Percentiles rank a stretch among this genome's conserved stretches.
Conservation (phyloP, 495 filamentous ascomycete genomes). For the Aspergillus coremiiformis region DNA sequence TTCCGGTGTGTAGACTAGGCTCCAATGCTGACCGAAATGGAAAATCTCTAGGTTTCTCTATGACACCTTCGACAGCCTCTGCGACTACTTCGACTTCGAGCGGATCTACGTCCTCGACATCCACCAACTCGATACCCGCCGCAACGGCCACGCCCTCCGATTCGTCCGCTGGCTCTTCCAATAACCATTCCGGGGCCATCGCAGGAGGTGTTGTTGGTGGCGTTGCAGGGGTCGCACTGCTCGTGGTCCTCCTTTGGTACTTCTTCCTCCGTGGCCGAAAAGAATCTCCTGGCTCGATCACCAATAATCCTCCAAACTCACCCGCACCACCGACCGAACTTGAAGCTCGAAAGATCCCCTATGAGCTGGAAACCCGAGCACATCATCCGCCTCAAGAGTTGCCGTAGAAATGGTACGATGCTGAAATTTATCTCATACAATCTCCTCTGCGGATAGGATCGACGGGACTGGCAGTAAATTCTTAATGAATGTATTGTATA, state of each 20-base stretch:
- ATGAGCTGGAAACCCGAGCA: background rate
- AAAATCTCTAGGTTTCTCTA: background rate
- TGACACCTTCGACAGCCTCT: background rate
- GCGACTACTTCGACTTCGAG: background rate
- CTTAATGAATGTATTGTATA: too few species aligned
- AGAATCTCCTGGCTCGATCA: background rate
- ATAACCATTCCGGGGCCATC: conserved; percentile 5
- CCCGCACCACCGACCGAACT: background rate
- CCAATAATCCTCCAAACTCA: background rate
- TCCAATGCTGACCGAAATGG: background rate
- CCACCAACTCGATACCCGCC: background rate
- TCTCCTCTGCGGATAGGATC: too few species aligned
- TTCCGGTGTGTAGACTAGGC: background rate
- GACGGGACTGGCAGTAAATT: too few species aligned
- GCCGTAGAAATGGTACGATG: too few species aligned
- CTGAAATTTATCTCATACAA: too few species aligned
- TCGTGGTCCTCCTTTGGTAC: background rate
- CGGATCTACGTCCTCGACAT: background rate
- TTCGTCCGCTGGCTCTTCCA: background rate
- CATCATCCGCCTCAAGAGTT: too few species aligned
- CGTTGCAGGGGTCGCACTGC: conserved; percentile 3
- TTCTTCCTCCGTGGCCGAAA: conserved; percentile 6
- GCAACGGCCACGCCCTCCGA: background rate
- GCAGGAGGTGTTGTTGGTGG: conserved; percentile 14
- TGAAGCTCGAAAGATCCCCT: background rate